These are phyloP conservation scores for Pythium guiyangense DNA, from an alignment of 352 stramenopile genomes.

Conservation along the genomic window DNA sequence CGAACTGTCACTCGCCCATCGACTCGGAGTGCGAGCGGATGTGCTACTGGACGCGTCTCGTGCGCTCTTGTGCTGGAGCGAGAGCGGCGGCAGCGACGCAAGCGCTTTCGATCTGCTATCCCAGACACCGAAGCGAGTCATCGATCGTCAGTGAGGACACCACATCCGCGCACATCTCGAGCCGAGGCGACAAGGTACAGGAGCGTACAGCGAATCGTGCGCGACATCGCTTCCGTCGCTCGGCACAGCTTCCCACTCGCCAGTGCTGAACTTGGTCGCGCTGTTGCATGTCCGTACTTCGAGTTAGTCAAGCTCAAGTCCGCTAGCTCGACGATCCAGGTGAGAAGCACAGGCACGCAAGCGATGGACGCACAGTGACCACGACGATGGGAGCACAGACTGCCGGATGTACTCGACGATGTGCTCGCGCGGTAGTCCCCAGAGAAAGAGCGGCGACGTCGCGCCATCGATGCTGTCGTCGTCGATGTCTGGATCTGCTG, in stretches of 20 bases:
- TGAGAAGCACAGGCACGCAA: neutral
- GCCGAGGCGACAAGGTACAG: neutral
- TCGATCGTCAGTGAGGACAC: neutral
- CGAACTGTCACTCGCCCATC: neutral
- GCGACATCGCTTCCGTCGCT: constrained; percentile 2
- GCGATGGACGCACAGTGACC: constrained; percentile 39
- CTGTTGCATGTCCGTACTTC: constrained; percentile 12
- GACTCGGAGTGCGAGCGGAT: neutral
- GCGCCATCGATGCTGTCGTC: constrained; percentile 1
- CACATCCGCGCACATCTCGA: neutral
- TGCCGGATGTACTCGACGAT: constrained; percentile 78
- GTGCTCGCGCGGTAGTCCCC: constrained; percentile 63
- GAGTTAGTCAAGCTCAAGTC: neutral
- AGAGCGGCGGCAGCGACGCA: constrained; percentile 10
- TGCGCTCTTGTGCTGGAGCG: constrained; percentile 2
- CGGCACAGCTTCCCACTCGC: constrained; percentile 40
- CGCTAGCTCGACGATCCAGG: neutral
- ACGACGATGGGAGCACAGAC: constrained; percentile 61
- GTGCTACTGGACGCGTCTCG: neutral
- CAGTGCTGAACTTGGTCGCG: constrained; percentile 19
- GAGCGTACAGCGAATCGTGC: constrained; percentile 5
- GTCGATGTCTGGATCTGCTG: constrained; percentile 1
- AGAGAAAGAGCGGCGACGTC: constrained; percentile 41
- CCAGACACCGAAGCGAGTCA: neutral
- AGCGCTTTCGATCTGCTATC: constrained; percentile 8